Evolutionary conservation across 2,329 filamentous ascomycete genomes (phyloP), one percentile per base, ranked within the genome.

Genomic region (Fonsecaea pedrosoi): DNA sequence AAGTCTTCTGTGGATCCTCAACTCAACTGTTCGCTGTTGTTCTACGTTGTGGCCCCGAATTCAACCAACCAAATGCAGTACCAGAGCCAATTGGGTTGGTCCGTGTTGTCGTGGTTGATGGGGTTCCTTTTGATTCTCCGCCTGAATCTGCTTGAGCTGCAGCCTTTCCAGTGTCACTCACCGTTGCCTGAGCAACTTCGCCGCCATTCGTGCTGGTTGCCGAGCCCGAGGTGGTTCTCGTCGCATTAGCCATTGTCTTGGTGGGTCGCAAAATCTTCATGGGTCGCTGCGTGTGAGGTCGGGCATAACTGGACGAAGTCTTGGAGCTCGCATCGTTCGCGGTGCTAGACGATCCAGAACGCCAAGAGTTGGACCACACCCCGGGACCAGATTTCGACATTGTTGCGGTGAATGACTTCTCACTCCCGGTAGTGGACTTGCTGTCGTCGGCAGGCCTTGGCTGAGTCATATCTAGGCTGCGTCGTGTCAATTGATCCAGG

Each of bases 31-130:
- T 71, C 12, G 68, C 68, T 2, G 69, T 72, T 35, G 71, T 70
- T 60, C 69, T 71, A 54, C 74, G 64, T 54, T 73, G 72, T 58
- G 77, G 74, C 12, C 73, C 72, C 21, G 78, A 72, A 70, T 91
- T 94, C 82, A 97, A 89, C 94, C 94, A 98, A 12, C 91, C 90
- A 81, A 98, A 98, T 2, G 94, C 94, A 66, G 92, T 95, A 13
- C 91, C 94, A n/a, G 92, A 92, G 8, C 94, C 94, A 18, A 97
- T 87, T 0, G 95, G 94, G 75, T 98, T 98, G 37, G 87, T 83
- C 72, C 85, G 84, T 54, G 73, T 75, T 40, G 62, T 67, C 21
- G 77, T 62, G 35, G 75, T 73, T 13, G 73, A 40, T 30, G 45
- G 34, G 32, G 54, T n/a, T 12, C 35, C 25, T 50, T 66, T 71